These are phyloP conservation scores for Dioszegia hungarica DNA, from an alignment of 768 basidiomycete species.

Conservation along the genomic window DNA sequence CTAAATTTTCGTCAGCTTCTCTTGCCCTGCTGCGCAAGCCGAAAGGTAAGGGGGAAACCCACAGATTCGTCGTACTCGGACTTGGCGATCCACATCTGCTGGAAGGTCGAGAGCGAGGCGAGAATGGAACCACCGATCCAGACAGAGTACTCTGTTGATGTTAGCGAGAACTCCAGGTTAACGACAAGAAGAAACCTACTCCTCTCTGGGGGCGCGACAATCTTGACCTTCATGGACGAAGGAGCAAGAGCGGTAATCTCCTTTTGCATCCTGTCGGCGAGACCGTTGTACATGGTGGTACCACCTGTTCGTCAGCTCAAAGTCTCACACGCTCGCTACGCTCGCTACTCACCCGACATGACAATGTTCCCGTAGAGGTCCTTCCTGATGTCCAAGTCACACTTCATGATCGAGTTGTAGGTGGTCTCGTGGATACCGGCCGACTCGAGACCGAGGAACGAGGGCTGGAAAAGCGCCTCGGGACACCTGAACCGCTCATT, in stretches of 20 bases:
- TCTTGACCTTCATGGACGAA: conserved; percentile 91
- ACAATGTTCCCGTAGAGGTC: conserved; percentile 71
- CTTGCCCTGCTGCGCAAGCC: no score
- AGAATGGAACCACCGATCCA: conserved; percentile 65
- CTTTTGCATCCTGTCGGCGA: conserved; percentile 88
- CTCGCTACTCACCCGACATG: conserved; percentile 57
- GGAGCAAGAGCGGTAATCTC: conserved; percentile 80
- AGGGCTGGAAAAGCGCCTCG: conserved; percentile 67
- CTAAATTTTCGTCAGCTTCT: conserved; percentile 13
- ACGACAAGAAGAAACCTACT: conserved; percentile 44
- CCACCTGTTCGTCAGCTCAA: conserved; percentile 2
- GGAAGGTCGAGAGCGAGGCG: conserved; percentile 89
- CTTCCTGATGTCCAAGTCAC: conserved; percentile 66
- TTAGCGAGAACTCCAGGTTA: not conserved
- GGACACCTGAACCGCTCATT: conserved; percentile 76
- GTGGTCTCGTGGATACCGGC: conserved; percentile 90
- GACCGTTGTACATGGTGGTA: conserved; percentile 12
- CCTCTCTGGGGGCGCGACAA: conserved; percentile 85
- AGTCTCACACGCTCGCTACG: not conserved
- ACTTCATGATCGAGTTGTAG: conserved; percentile 63
- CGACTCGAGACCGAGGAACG: conserved; percentile 69
- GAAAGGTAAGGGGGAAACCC: not conserved
- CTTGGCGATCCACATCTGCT: conserved; percentile 77
- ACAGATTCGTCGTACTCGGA: conserved; percentile 67
- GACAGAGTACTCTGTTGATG: conserved; percentile 68